Percentiles rank a stretch among this genome's conserved stretches.
phyloP scores from a whole-genome alignment of 148 eudicot species.

The Camellia japonica region DNA sequence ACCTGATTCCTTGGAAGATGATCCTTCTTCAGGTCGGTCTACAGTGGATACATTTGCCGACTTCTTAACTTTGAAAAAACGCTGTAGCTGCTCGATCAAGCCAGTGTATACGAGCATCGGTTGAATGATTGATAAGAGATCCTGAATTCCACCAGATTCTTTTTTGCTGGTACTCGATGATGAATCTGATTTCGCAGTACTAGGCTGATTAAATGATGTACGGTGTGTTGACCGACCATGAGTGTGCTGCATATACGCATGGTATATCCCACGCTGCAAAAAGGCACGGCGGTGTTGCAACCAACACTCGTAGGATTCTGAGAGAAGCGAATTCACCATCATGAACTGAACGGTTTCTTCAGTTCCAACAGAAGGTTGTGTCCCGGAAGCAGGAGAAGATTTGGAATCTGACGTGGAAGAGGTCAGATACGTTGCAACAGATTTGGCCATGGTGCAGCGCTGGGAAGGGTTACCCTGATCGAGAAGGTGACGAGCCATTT shows the following conservation, averaged over 20 bases:
- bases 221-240: constrained; percentile 56
- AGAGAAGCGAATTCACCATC: constrained; percentile 96
- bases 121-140: constrained; percentile 60
- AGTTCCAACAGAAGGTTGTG: constrained; percentile 54
- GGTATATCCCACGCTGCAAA: constrained; percentile 91
- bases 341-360: constrained; percentile 96
- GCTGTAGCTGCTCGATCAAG: constrained; percentile 88
- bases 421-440: constrained; percentile 62
- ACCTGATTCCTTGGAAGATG: constrained; percentile 34
- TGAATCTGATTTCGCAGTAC: constrained; percentile 25
- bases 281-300: constrained; percentile 76
- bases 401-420: constrained; percentile 56
- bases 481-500: constrained; percentile 84
- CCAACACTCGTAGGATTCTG: constrained; percentile 92
- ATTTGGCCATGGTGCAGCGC: constrained; percentile 59
- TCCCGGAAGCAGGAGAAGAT: constrained; percentile 36
- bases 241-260: constrained; percentile 86
- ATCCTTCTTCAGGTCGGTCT: constrained; percentile 25
- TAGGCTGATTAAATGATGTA: constrained; percentile 31
- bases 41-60: constrained; percentile 14
- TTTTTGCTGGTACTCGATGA: constrained; percentile 22
- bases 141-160: constrained; percentile 31
- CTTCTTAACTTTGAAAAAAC: constrained; percentile 68
- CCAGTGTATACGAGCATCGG: constrained; percentile 99
- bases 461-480: constrained; percentile 81